These are phyloP conservation scores for Achlya hypogyna DNA, from an alignment of 352 stramenopile genomes.

Conservation along the genomic window DNA sequence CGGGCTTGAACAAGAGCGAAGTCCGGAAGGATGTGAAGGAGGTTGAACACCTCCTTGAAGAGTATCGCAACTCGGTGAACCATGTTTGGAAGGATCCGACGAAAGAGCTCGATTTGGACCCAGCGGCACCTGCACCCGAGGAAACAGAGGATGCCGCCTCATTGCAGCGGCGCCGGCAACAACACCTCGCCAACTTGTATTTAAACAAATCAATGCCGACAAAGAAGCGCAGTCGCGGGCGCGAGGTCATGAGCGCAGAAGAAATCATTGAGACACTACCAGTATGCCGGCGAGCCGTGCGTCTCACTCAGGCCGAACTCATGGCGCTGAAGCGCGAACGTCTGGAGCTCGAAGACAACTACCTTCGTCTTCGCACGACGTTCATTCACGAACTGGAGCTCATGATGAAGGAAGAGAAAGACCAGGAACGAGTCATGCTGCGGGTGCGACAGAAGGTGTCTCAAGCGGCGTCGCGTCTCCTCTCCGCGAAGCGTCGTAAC, in stretches of 20 bases:
- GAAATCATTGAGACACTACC: conserved; percentile 67
- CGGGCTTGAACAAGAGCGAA: conserved; percentile 18
- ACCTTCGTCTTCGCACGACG: conserved; percentile 52
- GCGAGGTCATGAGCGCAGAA: conserved; percentile 47
- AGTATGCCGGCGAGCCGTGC: conserved; percentile 49
- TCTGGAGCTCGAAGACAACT: conserved; percentile 65
- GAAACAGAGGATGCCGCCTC: conserved; percentile 1
- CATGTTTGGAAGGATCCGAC: background rate
- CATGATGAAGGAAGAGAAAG: conserved; percentile 63
- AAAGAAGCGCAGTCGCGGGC: conserved; percentile 15
- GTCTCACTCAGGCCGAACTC: conserved; percentile 65
- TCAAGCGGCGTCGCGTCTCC: conserved; percentile 42
- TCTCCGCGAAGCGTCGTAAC: conserved; percentile 57
- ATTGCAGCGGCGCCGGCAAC: conserved; percentile 7
- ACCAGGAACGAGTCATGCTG: conserved; percentile 48
- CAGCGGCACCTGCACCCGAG: background rate
- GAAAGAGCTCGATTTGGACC: conserved; percentile 3
- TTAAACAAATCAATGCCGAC: conserved; percentile 19
- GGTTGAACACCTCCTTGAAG: conserved; percentile 15
- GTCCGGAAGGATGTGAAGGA: conserved; percentile 20
- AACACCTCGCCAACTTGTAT: conserved; percentile 20
- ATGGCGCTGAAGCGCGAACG: conserved; percentile 55
- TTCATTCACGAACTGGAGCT: conserved; percentile 53
- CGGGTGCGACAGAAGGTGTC: conserved; percentile 31
- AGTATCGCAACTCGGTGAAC: background rate